Base-by-base conservation (phyloP, 2,329 filamentous ascomycete species). In the Zalaria obscura region DNA sequence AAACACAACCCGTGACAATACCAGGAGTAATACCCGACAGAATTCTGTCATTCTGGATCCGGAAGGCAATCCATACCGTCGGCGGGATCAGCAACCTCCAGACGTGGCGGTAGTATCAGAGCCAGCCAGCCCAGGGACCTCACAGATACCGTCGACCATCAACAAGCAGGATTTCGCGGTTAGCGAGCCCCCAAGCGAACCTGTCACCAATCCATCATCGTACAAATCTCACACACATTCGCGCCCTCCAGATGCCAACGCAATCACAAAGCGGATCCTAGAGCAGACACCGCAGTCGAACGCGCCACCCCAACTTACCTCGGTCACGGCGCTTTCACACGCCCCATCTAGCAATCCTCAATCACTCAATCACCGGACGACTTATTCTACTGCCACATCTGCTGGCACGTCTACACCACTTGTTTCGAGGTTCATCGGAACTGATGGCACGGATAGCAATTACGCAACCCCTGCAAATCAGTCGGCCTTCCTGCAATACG, bases 251-350 rank as follows among this genome's bases (percentile, higher is more conserved):
- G 77, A 79, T 52, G 78, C 76, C 45, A 74, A 78, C 50, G 75
- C 79, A 46, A 71, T 83, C 40, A 83, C 80, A 5, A 78, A 78
- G 27, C 70, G 78, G 44, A 60, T 84, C 32, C 67, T 86, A 2
- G 73, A 80, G 53, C 72, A 80, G 49, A 75, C 69, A 6, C 70
- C 76, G 0, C 77, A 18, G 18, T 18, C 18, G 18, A 18, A 18
- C 3, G 43, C 45, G 5, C 73, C 78, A 31, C 78, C 76, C 33
- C 70, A 78, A 54, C 80, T 82, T 70, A 79, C 77, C 5, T 63
- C 70, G 44, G 71, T 80, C 44, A 70, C 68, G 2, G 72, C 68
- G 6, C 29, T 40, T 3, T 41, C 44, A 8, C 59, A 61, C 10
- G 64, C 61, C 5, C 55, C 56, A 42, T 49, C 57, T 9, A 53